Evolutionary conservation across 176 grass and related monocot genomes (phyloP).

Genomic region (Carex kokanica): DNA sequence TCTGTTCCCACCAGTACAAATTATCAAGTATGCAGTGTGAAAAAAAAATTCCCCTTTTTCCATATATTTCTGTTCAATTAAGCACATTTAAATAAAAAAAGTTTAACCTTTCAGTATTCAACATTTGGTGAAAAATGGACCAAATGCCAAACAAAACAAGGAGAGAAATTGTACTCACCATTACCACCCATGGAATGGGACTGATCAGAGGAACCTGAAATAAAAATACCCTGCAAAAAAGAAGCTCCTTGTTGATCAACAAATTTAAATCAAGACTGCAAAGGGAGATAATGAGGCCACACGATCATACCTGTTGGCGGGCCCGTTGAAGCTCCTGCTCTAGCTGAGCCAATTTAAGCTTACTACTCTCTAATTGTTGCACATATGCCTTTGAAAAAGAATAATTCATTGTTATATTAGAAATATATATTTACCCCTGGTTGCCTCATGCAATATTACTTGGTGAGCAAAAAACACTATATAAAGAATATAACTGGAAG

Average conservation of each 20-base stretch:
- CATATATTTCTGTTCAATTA: background rate
- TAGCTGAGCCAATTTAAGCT: constrained; percentile 78
- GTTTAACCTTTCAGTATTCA: background rate
- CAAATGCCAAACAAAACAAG: background rate
- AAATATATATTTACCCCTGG: too few relatives aligned
- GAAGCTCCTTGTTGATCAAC: constrained; percentile 12
- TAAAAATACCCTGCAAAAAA: constrained; percentile 76
- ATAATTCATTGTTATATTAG: constrained; percentile 21
- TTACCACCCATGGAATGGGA: constrained; percentile 76
- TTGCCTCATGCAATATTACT: background rate
- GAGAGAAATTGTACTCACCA: constrained; percentile 35
- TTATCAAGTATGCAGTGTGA: background rate
- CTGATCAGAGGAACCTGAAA: constrained; percentile 88
- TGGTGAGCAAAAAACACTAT: constrained; percentile 3
- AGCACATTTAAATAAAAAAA: constrained; percentile 2
- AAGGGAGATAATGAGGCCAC: constrained; percentile 26
- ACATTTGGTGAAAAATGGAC: background rate
- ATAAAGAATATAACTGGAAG: constrained; percentile 27
- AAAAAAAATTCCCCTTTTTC: background rate
- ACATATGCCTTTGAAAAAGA: constrained; percentile 80
- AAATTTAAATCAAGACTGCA: background rate
- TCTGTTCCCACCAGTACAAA: background rate
- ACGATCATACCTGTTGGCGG: constrained; percentile 63
- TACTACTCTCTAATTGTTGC: constrained; percentile 91
- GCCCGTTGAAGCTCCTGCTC: constrained; percentile 93